Percentiles rank a stretch among this genome's conserved stretches.
Evolutionary conservation across 495 filamentous ascomycete species (phyloP).

Genomic region (Clohesyomyces aquaticus): DNA sequence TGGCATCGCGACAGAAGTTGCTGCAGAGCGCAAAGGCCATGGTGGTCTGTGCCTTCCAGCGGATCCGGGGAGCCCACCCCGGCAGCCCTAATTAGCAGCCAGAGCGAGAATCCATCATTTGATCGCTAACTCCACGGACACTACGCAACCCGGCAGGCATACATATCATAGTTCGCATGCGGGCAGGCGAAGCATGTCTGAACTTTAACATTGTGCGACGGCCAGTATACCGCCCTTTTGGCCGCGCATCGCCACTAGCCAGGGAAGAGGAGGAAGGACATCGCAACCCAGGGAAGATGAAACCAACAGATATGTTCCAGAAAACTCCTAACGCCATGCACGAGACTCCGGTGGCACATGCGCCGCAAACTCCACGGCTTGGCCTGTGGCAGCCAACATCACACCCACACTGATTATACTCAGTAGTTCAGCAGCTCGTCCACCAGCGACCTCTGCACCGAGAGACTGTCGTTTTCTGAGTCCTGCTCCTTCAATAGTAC

Average conservation of each 20-base stretch:
- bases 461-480: conserved; percentile 50
- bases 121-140: not conserved
- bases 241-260: not conserved
- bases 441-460: conserved; percentile 69
- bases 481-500: conserved; percentile 75
- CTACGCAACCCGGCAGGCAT: too few species aligned
- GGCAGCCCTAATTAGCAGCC: not conserved
- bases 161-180: too few species aligned
- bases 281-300: conserved; percentile 12
- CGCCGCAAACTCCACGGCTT: not conserved
- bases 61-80: conserved; percentile 2
- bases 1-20: conserved; percentile 15
- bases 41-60: conserved; percentile 4
- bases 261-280: not conserved
- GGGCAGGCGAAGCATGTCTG: too few species aligned
- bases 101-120: not conserved
- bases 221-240: too few species aligned
- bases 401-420: conserved; percentile 8
- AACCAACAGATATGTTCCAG: conserved; percentile 9
- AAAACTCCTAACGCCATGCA: conserved; percentile 14
- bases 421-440: conserved; percentile 71
- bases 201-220: too few species aligned
- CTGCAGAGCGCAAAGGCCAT: not conserved
- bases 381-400: not conserved
- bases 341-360: conserved; percentile 7